Percentiles rank a stretch among this genome's conserved stretches.
Evolutionary conservation across 495 filamentous ascomycete species (phyloP).

Genomic region (Barbatosphaeria neglecta): DNA sequence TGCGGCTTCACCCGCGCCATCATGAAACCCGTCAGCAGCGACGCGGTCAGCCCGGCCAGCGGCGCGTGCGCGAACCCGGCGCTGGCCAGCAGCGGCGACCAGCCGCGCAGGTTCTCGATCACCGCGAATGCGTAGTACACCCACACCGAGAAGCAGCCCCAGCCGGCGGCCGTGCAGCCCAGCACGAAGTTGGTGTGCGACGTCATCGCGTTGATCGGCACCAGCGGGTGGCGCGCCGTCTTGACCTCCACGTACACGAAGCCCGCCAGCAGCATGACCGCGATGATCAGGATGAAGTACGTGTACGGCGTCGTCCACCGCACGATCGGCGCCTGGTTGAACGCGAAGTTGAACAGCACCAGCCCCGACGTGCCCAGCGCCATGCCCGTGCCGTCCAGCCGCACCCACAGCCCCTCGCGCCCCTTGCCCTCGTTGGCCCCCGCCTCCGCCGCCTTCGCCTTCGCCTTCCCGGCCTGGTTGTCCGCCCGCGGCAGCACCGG

Average conservation of each 20-base stretch:
- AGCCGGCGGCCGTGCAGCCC: constrained; percentile 41
- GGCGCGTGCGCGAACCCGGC: constrained; percentile 13
- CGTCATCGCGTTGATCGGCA: constrained; percentile 40
- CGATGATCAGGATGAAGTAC: constrained; percentile 41
- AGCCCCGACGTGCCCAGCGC: constrained; percentile 40
- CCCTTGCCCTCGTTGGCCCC: constrained; percentile 1
- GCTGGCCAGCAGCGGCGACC: constrained; percentile 31
- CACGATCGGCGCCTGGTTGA: constrained; percentile 47
- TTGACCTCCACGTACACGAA: constrained; percentile 41
- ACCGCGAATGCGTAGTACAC: constrained; percentile 45
- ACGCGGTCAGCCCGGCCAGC: constrained; percentile 19
- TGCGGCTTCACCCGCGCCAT: constrained; percentile 32
- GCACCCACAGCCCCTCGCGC: constrained; percentile 9
- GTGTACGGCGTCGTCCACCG: constrained; percentile 45
- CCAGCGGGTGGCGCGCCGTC: constrained; percentile 30
- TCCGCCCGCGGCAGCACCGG: constrained; percentile 35
- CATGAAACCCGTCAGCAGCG: constrained; percentile 31
- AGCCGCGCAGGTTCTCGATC: constrained; percentile 33
- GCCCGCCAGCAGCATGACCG: constrained; percentile 33
- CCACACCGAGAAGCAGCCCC: constrained; percentile 51
- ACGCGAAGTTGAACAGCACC: constrained; percentile 46
- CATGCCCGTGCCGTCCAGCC: constrained; percentile 41
- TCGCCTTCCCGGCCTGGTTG: too few species aligned
- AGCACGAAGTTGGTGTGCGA: constrained; percentile 41
- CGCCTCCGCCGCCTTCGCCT: too few species aligned